Percentiles rank a stretch among this genome's conserved stretches.
phyloP scores from a whole-genome alignment of 306 rosid genomes.

The Begonia masoniana region DNA sequence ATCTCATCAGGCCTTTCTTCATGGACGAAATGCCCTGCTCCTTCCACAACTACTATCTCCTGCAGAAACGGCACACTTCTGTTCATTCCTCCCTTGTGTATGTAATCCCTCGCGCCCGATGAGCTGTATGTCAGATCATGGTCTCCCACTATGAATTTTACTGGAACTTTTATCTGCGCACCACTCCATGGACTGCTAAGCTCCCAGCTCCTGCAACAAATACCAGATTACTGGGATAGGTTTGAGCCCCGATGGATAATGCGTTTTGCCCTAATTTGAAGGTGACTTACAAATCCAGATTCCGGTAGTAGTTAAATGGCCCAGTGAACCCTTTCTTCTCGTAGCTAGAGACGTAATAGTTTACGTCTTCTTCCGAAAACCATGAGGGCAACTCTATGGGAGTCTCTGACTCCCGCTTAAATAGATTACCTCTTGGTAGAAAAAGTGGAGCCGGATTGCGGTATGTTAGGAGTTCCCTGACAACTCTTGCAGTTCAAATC shows the following conservation, averaged over 20 bases:
- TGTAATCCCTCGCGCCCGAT: conserved; percentile 44
- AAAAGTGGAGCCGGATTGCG: conserved; percentile 43
- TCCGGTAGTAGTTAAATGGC: conserved; percentile 55
- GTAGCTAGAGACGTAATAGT: conserved; percentile 40
- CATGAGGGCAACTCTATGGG: conserved; percentile 50
- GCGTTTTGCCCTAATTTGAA: not conserved
- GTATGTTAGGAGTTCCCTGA: conserved; percentile 47
- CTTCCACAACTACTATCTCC: conserved; percentile 56
- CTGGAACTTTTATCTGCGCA: conserved; percentile 50
- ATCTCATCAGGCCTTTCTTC: conserved; percentile 54
- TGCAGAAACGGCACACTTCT: conserved; percentile 52
- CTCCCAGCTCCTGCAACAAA: conserved; percentile 63
- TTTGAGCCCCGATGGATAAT: no score
- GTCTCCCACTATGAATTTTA: conserved; percentile 68
- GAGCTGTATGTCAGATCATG: conserved; percentile 49
- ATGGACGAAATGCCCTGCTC: conserved; percentile 59
- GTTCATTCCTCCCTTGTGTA: conserved; percentile 67
- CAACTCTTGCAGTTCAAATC: conserved; percentile 44
- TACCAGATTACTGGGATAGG: no score
- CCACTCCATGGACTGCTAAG: conserved; percentile 58
- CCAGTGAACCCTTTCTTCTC: conserved; percentile 62
- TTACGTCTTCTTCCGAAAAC: conserved; percentile 52
- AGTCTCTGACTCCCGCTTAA: conserved; percentile 28
- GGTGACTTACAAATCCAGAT: conserved; percentile 39
- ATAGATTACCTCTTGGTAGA: conserved; percentile 42